These are phyloP conservation scores for Tetrapyrgos nigripes DNA, from an alignment of 1,284 basidiomycete species.

Conservation along the genomic window DNA sequence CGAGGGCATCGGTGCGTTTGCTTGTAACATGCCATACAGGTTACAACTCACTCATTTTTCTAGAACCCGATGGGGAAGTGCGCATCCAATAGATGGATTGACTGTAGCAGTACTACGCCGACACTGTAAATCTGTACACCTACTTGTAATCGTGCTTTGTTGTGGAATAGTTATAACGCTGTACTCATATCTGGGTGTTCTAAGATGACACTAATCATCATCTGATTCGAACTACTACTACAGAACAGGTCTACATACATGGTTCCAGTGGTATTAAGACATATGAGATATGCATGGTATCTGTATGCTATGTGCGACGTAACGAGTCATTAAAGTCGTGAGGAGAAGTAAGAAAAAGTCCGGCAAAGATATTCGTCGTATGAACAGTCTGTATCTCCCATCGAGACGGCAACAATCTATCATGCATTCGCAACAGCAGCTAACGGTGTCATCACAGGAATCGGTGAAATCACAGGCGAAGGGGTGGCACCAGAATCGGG, in stretches of 20 bases:
- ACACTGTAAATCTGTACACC: no score
- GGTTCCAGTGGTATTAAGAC: neutral
- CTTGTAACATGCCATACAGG: neutral
- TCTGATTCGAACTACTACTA: neutral
- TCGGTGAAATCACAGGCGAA: neutral
- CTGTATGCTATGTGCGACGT: neutral
- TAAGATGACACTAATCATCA: no score
- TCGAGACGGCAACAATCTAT: neutral
- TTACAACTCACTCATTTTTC: neutral
- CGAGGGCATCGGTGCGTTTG: slow-evolving; percentile 59
- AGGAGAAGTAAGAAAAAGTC: neutral
- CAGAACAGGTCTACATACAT: neutral
- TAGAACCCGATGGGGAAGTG: slow-evolving; percentile 55
- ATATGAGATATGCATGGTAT: neutral
- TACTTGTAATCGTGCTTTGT: no score
- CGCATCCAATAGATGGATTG: slow-evolving; percentile 44
- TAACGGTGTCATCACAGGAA: neutral
- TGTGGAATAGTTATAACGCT: no score
- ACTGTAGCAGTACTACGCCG: no score
- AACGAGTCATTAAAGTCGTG: neutral
- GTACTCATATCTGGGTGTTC: no score
- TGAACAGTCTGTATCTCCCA: neutral
- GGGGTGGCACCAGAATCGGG: neutral
- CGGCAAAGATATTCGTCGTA: neutral
- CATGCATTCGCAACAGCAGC: neutral